A percentile compares a stretch with the other conserved stretches of the same genome.
Conservation (phyloP, 1,284 basidiomycete genomes). For the Fomitopsis pinicola region DNA sequence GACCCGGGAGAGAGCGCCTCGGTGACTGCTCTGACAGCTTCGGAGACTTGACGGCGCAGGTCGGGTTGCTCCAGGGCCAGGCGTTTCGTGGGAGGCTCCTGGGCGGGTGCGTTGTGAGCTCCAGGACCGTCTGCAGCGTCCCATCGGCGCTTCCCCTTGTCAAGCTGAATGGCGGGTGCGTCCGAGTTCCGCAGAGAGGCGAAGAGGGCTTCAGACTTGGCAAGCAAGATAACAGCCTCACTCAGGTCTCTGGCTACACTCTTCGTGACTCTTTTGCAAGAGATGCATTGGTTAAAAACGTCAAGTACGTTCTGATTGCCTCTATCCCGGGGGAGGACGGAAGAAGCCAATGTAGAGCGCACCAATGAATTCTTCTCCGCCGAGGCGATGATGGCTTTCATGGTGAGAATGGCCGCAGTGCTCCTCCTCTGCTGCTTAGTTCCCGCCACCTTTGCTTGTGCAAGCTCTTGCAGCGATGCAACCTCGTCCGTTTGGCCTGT, state of each 20-base stretch:
- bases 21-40: constrained; percentile 52
- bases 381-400: constrained; percentile 54
- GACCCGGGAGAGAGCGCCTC: constrained; percentile 41
- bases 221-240: constrained; percentile 54
- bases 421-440: constrained; percentile 36
- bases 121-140: constrained; percentile 47
- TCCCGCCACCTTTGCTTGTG: not conserved
- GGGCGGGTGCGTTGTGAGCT: constrained; percentile 16
- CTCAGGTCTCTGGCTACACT: constrained; percentile 51
- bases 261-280: constrained; percentile 44
- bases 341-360: constrained; percentile 43
- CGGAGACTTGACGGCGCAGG: constrained; percentile 47
- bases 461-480: not conserved
- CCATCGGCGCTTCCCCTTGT: constrained; percentile 66
- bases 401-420: constrained; percentile 54
- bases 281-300: constrained; percentile 44
- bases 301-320: constrained; percentile 49
- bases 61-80: constrained; percentile 28
- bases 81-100: constrained; percentile 38
- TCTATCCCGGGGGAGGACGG: constrained; percentile 43
- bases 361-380: constrained; percentile 53
- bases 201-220: constrained; percentile 60
- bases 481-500: not conserved
- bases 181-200: constrained; percentile 57
- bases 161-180: constrained; percentile 50